Evolutionary conservation across 257 asterid genomes (phyloP).

Genomic region (Solanum clarkiae): DNA sequence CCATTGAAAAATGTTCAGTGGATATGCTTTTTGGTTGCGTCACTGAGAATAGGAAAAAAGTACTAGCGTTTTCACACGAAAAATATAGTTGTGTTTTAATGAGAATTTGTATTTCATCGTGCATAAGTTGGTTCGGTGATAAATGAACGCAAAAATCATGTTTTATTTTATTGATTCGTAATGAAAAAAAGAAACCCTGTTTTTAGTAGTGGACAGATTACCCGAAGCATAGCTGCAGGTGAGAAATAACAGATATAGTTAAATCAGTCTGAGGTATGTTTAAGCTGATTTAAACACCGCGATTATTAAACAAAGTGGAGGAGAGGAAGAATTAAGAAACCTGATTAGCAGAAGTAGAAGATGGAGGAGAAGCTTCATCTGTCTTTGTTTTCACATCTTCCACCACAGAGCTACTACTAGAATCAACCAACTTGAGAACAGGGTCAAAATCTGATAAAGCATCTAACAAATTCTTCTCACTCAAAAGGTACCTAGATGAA

Average conservation of each 20-base stretch:
- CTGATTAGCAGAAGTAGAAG: slow-evolving; percentile 1
- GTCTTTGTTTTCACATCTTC: not conserved
- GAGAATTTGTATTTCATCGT: too few relatives aligned
- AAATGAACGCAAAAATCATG: too few relatives aligned
- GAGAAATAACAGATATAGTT: not conserved
- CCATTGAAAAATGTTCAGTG: not conserved
- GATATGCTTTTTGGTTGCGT: not conserved
- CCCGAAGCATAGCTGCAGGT: too few relatives aligned
- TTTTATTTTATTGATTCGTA: not conserved
- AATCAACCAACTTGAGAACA: not conserved
- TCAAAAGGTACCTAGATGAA: slow-evolving; percentile 54
- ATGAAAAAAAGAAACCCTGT: too few relatives aligned
- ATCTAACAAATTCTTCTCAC: slow-evolving; percentile 28
- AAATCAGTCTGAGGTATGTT: not conserved
- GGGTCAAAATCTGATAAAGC: slow-evolving; percentile 27
- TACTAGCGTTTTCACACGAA: too few relatives aligned
- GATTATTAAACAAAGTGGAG: not conserved
- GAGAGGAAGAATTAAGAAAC: not conserved
- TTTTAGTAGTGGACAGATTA: too few relatives aligned
- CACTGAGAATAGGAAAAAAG: too few relatives aligned
- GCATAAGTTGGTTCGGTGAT: not conserved
- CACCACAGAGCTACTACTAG: not conserved
- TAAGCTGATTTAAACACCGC: not conserved
- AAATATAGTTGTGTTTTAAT: too few relatives aligned
- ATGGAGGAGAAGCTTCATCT: slow-evolving; percentile 7